Conservation (phyloP, 345 rosid genomes). For the Salix dunnii region DNA sequence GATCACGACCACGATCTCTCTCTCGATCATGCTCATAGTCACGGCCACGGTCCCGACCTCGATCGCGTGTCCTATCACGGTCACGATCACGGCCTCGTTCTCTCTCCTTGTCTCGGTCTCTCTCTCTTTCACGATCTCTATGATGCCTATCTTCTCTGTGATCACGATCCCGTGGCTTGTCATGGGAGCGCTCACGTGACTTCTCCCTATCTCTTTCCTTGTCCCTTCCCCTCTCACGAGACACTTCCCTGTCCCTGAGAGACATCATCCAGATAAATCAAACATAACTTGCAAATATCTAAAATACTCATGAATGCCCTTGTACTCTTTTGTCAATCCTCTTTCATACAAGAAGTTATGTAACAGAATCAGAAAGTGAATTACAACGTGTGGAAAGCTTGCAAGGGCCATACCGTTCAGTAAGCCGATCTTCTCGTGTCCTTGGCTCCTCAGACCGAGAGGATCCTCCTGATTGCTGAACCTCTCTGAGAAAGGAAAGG, state of each 20-base stretch:
- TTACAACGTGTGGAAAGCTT: neutral
- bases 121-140: conserved; percentile 69
- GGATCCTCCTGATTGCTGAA: conserved; percentile 49
- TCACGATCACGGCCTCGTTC: conserved; percentile 55
- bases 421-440: conserved; percentile 58
- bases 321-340: neutral
- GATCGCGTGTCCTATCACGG: conserved; percentile 34
- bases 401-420: conserved; percentile 49
- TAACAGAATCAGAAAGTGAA: neutral
- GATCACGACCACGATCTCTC: conserved; percentile 48
- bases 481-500: conserved; percentile 45
- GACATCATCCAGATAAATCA: conserved; percentile 14
- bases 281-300: neutral
- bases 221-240: conserved; percentile 82
- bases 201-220: conserved; percentile 67
- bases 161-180: conserved; percentile 76
- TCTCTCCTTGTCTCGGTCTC: conserved; percentile 52
- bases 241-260: conserved; percentile 48
- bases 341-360: neutral
- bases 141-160: conserved; percentile 79
- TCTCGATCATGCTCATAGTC: conserved; percentile 56
- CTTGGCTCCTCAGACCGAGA: conserved; percentile 84
- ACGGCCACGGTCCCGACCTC: conserved; percentile 24
- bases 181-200: conserved; percentile 75
- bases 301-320: neutral